Percentiles rank a stretch among this genome's conserved stretches.
Evolutionary conservation across 2,329 filamentous ascomycete genomes (phyloP).

Genomic region (Neofusicoccum parvum): DNA sequence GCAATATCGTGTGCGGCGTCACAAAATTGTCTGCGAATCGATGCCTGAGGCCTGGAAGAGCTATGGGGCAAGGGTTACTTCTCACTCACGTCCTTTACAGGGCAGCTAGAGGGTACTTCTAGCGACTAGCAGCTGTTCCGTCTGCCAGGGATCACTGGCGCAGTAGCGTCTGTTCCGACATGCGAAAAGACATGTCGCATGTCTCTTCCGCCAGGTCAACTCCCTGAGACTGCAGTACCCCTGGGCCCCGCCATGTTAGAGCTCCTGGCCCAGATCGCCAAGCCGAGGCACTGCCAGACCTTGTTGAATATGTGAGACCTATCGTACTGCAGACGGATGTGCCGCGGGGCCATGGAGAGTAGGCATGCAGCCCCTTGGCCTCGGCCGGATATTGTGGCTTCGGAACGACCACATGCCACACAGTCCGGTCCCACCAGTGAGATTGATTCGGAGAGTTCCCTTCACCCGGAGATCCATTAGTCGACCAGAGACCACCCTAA

Average conservation of each 20-base stretch:
- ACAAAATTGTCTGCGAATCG: no score
- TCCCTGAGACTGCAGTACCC: background rate
- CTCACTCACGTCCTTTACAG: background rate
- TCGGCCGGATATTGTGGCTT: slow-evolving; percentile 1
- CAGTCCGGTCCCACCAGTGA: background rate
- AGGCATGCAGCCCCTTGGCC: background rate
- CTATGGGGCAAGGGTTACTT: slow-evolving; percentile 7
- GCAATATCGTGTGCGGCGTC: background rate
- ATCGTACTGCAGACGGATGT: background rate
- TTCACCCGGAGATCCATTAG: background rate
- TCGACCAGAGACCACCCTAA: background rate
- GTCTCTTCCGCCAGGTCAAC: background rate
- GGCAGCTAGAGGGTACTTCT: background rate
- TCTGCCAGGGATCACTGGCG: background rate
- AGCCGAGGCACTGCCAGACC: background rate
- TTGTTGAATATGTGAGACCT: background rate
- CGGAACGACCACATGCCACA: background rate
- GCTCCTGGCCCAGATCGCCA: background rate
- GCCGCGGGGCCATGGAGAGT: background rate
- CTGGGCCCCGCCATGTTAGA: background rate
- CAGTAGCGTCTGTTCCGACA: background rate
- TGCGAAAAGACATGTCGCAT: slow-evolving; percentile 12
- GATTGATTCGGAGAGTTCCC: slow-evolving; percentile 10
- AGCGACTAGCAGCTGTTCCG: background rate
- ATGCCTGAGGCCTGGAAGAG: background rate